Evolutionary conservation across 164 flowering plant species (phyloP).

Genomic region (Chimonanthus praecox): DNA sequence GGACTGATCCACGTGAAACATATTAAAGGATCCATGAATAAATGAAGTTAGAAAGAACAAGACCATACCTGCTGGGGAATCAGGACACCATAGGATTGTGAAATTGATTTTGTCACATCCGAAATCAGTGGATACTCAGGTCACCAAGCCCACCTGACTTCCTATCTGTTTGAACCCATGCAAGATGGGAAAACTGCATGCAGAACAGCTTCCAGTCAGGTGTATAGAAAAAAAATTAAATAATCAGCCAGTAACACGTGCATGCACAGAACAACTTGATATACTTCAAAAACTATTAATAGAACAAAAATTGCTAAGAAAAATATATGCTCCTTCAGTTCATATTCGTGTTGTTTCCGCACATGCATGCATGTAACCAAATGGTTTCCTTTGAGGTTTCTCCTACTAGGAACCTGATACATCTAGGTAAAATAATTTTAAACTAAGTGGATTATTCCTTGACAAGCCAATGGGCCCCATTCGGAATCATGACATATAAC

Average conservation of each 20-base stretch:
- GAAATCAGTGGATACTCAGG: slow-evolving; percentile 92
- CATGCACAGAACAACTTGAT: too few species aligned
- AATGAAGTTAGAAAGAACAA: neutral
- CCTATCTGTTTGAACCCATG: slow-evolving; percentile 98
- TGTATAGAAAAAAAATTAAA: neutral
- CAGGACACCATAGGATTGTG: slow-evolving; percentile 72
- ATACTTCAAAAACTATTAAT: too few species aligned
- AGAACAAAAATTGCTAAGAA: too few species aligned
- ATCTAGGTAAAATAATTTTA: too few species aligned
- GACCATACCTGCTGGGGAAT: slow-evolving; percentile 85
- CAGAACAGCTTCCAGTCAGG: neutral
- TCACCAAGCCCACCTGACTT: slow-evolving; percentile 98
- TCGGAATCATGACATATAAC: too few species aligned
- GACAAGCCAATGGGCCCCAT: too few species aligned
- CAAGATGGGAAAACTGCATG: slow-evolving; percentile 92
- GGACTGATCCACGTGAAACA: neutral
- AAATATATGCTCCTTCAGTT: too few species aligned
- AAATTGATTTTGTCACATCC: slow-evolving; percentile 90
- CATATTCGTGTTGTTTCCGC: too few species aligned
- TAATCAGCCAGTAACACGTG: neutral
- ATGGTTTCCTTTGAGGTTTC: too few species aligned
- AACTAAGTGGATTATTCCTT: too few species aligned
- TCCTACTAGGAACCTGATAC: too few species aligned
- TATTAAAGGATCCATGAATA: neutral
- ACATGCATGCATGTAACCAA: too few species aligned